A percentile compares a stretch with the other conserved stretches of the same genome.
Evolutionary conservation across 768 basidiomycete genomes (phyloP).

Genomic region (Phylloporus sp.): DNA sequence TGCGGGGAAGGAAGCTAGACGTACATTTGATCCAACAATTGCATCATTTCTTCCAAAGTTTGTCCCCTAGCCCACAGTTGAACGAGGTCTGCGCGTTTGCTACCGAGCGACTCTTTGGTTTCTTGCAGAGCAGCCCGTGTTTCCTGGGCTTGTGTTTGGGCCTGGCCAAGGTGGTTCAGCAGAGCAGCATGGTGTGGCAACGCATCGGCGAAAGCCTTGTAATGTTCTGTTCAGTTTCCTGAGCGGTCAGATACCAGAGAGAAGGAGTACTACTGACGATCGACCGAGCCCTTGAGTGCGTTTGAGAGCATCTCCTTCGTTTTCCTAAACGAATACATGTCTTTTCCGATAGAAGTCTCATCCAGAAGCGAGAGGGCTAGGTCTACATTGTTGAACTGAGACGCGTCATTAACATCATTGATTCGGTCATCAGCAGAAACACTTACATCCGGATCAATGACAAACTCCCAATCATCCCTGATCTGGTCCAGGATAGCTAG

Average conservation of each 20-base stretch:
- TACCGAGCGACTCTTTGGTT: constrained; percentile 73
- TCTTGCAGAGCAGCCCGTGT: constrained; percentile 71
- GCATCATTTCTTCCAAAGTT: constrained; percentile 93
- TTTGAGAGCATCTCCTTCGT: constrained; percentile 76
- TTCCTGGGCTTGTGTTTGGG: constrained; percentile 71
- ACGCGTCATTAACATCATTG: constrained; percentile 1
- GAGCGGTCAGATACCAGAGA: constrained; percentile 3
- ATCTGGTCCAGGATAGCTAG: constrained; percentile 83
- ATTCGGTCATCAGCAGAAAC: not conserved
- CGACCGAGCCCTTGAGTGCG: constrained; percentile 83
- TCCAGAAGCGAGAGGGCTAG: constrained; percentile 88
- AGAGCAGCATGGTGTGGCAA: constrained; percentile 86
- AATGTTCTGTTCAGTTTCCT: constrained; percentile 59
- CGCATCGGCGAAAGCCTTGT: constrained; percentile 92
- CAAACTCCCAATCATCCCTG: constrained; percentile 86
- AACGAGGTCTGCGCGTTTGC: constrained; percentile 82
- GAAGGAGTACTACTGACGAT: constrained; percentile 51
- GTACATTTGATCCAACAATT: constrained; percentile 91
- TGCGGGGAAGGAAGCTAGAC: constrained; percentile 25
- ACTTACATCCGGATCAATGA: constrained; percentile 75
- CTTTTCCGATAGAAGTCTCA: constrained; percentile 65
- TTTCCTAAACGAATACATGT: constrained; percentile 70
- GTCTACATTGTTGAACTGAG: constrained; percentile 90
- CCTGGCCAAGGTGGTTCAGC: constrained; percentile 62
- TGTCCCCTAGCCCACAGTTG: constrained; percentile 88